Conservation (phyloP, 2,329 filamentous ascomycete species). For the Dissoconium aciculare region DNA sequence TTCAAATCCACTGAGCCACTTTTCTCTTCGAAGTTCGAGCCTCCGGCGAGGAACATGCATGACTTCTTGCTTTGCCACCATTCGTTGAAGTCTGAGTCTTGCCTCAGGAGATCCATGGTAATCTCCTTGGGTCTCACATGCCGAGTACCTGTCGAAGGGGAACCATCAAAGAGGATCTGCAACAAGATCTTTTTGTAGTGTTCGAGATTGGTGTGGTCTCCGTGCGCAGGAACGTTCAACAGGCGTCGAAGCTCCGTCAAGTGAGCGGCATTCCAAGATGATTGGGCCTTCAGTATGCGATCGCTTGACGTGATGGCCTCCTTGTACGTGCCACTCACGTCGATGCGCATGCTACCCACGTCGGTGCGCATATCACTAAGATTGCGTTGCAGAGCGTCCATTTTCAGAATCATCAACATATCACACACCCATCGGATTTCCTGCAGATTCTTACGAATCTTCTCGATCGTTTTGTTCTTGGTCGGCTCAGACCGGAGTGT, state of each 20-base stretch:
- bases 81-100: background rate
- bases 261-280: background rate
- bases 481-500: constrained; percentile 1
- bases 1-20: constrained; percentile 1
- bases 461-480: constrained; percentile 2
- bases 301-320: background rate
- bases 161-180: background rate
- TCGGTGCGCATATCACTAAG: constrained; percentile 1
- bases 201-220: background rate
- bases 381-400: constrained; percentile 1
- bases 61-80: background rate
- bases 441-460: constrained; percentile 2
- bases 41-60: constrained; percentile 2
- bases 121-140: background rate
- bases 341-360: background rate
- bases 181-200: background rate
- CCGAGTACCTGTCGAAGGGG: background rate
- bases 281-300: background rate
- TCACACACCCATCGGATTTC: constrained; percentile 4
- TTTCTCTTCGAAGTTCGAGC: constrained; percentile 2
- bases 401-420: constrained; percentile 2
- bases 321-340: background rate
- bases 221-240: background rate
- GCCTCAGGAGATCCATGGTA: background rate
- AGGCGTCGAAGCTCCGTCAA: background rate